phyloP scores from a whole-genome alignment of 164 flowering plant species.

The Magnolia changhungtana region DNA sequence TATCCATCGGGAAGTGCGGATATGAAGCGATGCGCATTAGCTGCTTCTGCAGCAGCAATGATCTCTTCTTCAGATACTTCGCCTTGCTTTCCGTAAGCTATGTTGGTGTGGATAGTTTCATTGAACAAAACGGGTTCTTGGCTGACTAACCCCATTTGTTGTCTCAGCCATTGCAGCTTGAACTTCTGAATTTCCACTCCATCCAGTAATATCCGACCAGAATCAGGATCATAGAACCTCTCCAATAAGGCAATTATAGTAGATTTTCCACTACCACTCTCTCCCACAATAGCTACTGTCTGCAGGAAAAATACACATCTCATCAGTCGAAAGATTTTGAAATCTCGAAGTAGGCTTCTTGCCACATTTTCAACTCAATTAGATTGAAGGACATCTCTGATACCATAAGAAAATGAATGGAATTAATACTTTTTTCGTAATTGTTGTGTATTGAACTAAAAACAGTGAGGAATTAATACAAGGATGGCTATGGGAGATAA shows the following conservation, averaged over 20 bases:
- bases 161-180: constrained; percentile 64
- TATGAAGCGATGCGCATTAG: constrained; percentile 71
- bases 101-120: constrained; percentile 60
- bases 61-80: constrained; percentile 53
- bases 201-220: constrained; percentile 44
- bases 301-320: constrained; percentile 18
- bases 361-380: not conserved
- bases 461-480: no score
- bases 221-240: constrained; percentile 68
- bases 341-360: no score
- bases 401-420: not conserved
- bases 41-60: constrained; percentile 48
- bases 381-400: no score
- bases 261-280: constrained; percentile 79
- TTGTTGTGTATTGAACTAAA: no score
- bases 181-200: constrained; percentile 40
- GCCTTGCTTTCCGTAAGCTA: constrained; percentile 64
- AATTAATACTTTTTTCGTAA: no score
- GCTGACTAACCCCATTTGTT: constrained; percentile 70
- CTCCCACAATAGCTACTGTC: constrained; percentile 83
- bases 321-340: not conserved
- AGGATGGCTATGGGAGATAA: no score
- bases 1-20: constrained; percentile 57
- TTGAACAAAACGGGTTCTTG: constrained; percentile 77
- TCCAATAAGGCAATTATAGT: constrained; percentile 61